Base-by-base conservation (phyloP, 2,329 filamentous ascomycete genomes). In the Penicillium nordicum region DNA sequence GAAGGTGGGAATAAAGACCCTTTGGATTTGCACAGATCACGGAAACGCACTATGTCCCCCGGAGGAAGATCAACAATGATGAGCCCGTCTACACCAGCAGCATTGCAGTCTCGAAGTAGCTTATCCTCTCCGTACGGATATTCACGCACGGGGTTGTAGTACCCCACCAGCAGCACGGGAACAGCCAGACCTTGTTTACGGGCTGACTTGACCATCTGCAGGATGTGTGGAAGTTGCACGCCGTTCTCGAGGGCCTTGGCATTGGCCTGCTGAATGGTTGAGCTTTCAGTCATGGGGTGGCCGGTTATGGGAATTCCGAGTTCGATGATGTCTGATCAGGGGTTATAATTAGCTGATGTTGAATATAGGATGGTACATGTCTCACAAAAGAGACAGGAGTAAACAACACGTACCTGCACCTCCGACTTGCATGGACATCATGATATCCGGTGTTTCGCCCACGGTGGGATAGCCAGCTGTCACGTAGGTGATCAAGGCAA, bases 281-380 rank as follows among this genome's bases (percentile, higher is more conserved):
- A 92, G 36, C 93, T 92, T 75, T 97, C 93, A 65, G 92, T 92
- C 73, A 97, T 96, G 58, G 93, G 93, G 73, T 97, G 93, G 73
- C 97, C 93, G 68, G 92, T 96, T 77, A 97, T 97, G 46, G 93
- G 93, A 53, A 96, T 86, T 59, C 93, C 93, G 63, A 97, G 86
- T 75, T 97, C 93, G 70, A 97, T 93, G 57, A 97, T 80, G 75
- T 97, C 93, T 90, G 63, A 12, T 18, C 9, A 50, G 12, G 4
- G 4, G 2, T 29, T 29, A 8, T 9, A 10, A 29, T 53, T 21
- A 10, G 23, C 10, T 18, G 4, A 18, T 44, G 10, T 29, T 8
- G 7, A 18, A 11, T 29, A 11, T 14, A 16, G 16, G 16, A 29
- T 12, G 25, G 3, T 12, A 29, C 5, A 29, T 29, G 41, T 44